phyloP scores from a whole-genome alignment of 345 rosid genomes.

The Anacardium occidentale region DNA sequence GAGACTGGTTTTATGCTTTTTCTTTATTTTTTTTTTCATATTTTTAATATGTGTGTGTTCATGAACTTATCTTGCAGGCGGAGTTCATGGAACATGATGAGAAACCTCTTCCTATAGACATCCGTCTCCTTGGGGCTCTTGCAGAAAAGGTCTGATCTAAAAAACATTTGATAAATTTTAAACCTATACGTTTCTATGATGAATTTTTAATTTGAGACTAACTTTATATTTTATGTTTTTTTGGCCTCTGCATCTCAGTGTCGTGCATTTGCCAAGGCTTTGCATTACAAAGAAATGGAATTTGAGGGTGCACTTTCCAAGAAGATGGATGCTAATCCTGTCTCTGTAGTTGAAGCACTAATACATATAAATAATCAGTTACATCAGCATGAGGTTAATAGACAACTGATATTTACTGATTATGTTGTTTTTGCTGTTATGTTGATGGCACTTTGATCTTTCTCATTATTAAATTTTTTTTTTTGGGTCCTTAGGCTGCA shows the following conservation, averaged over 20 bases:
- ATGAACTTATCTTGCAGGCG: constrained; percentile 54
- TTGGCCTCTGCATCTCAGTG: constrained; percentile 47
- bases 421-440: neutral
- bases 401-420: neutral
- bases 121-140: constrained; percentile 97
- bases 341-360: constrained; percentile 95
- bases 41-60: neutral
- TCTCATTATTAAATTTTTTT: constrained; percentile 12
- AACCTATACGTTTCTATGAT: neutral
- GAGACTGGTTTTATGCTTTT: neutral
- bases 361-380: constrained; percentile 97
- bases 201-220: neutral
- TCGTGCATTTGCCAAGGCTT: constrained; percentile 97
- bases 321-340: constrained; percentile 94
- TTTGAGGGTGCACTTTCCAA: constrained; percentile 88
- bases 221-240: neutral
- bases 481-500: constrained; percentile 67
- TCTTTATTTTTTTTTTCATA: neutral
- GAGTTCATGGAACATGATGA: constrained; percentile 99
- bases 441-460: constrained; percentile 1
- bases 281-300: constrained; percentile 99
- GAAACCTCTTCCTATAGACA: constrained; percentile 97
- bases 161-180: constrained; percentile 17
- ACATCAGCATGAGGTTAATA: constrained; percentile 87
- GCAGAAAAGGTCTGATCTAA: constrained; percentile 80